phyloP scores from a whole-genome alignment of 176 grass and related monocot species.

The Leersia perrieri region DNA sequence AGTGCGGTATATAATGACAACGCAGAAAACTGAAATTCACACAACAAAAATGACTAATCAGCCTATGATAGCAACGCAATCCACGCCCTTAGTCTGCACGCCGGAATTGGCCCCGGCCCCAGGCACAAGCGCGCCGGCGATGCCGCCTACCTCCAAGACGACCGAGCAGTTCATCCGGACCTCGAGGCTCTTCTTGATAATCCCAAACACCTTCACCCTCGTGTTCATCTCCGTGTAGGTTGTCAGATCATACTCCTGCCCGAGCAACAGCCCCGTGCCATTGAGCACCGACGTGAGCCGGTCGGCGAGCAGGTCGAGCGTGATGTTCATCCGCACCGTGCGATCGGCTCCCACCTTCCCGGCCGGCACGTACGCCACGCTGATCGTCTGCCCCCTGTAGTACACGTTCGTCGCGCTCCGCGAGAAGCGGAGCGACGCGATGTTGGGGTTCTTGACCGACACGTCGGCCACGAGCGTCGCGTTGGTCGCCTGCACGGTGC shows the following conservation, averaged over 20 bases:
- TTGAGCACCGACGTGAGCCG: slow-evolving; percentile 35
- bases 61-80: slow-evolving; percentile 27
- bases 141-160: slow-evolving; percentile 20
- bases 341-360: slow-evolving; percentile 41
- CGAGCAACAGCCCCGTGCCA: slow-evolving; percentile 32
- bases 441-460: slow-evolving; percentile 77
- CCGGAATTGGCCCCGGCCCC: not conserved
- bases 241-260: slow-evolving; percentile 44
- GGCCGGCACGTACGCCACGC: slow-evolving; percentile 54
- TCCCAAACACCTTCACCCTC: slow-evolving; percentile 47
- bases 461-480: slow-evolving; percentile 63
- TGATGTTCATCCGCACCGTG: slow-evolving; percentile 52
- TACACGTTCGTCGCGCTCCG: slow-evolving; percentile 47
- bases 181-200: slow-evolving; percentile 62
- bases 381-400: slow-evolving; percentile 39
- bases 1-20: not conserved
- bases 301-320: slow-evolving; percentile 59
- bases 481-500: slow-evolving; percentile 51
- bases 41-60: not conserved
- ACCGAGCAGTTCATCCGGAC: slow-evolving; percentile 58
- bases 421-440: slow-evolving; percentile 60
- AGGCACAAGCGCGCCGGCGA: not conserved
- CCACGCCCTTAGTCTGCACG: slow-evolving; percentile 29
- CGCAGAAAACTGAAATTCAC: not conserved
- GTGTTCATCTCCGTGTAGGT: slow-evolving; percentile 60